Base-by-base conservation (phyloP, 2,329 filamentous ascomycete genomes). In the Metarhizium album region DNA sequence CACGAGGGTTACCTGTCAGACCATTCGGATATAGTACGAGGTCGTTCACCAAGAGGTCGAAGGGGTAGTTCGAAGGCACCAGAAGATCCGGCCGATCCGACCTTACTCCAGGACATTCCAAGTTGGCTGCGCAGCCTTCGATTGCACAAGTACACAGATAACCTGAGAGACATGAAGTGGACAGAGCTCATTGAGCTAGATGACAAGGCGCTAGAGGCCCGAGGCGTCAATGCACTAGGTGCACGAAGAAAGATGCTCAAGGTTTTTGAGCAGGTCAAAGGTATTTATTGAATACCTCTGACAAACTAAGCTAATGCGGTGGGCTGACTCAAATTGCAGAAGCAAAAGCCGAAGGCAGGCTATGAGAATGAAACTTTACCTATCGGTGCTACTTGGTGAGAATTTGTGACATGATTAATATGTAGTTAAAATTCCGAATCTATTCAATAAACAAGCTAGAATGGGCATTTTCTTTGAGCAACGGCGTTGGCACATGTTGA, bases 91-190 rank as follows among this genome's bases (percentile, higher is more conserved):
- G 97, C 91, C 20, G 93, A 98, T 67, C 86, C 87, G 16, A 83
- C 78, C 42, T 79, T 98, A 53, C 77, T 98, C 59, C 87, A 95
- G 70, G 93, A 98, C 64, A 96, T 98, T 59, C 91, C 93, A 50
- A 86, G 84, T 67, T 98, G 93, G 93, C 79, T 98, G 62, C 83
- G 93, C 65, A 96, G 90, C 67, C 78, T 97, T 64, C 83, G 93
- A 54, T 76, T 98, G 61, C 93, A 98, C 76, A 98, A 98, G 74
- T 98, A 98, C 70, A 98, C 93, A 9, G 93, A 98, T 59, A 94
- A 97, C 60, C 73, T 98, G 56, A 98, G 97, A 72, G 91, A 97
- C 63, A 82, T 97, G 75, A 90, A 93, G 62, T 98, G 93, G 93
- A 87, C 85, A 27, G 93, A 98, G 49, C 72, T 98, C 59, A 75